These are phyloP conservation scores for Gossypium armourianum DNA, from an alignment of 441 rosid genomes.

Conservation along the genomic window DNA sequence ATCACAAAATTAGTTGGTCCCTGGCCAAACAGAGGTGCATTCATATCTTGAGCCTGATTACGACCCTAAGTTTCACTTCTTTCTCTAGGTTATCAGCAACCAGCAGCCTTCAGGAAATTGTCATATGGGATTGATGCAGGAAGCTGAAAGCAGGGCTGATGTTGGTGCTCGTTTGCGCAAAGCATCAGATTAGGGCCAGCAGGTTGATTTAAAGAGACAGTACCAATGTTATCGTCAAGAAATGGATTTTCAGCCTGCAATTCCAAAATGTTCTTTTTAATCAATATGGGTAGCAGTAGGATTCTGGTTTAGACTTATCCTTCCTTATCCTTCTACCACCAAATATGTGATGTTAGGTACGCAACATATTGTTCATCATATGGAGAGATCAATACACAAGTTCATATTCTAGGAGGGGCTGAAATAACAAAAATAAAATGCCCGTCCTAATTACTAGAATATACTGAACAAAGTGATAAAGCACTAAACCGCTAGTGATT, in stretches of 20 bases:
- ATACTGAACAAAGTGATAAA: neutral
- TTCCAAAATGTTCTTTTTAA: neutral
- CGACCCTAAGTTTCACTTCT: neutral
- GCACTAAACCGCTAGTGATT: neutral
- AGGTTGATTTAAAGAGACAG: constrained; percentile 23
- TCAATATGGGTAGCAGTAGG: neutral
- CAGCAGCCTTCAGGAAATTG: constrained; percentile 62
- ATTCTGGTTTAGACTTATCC: neutral
- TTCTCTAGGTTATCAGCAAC: constrained; percentile 33
- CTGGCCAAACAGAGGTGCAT: neutral
- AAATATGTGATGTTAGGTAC: neutral
- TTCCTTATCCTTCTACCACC: neutral
- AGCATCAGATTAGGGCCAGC: constrained; percentile 22
- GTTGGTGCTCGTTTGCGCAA: constrained; percentile 46
- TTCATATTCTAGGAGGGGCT: neutral
- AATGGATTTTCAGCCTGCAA: constrained; percentile 53
- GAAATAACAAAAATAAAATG: neutral
- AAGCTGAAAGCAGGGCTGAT: constrained; percentile 43
- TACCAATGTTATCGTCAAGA: constrained; percentile 26
- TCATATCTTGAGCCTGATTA: neutral
- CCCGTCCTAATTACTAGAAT: neutral
- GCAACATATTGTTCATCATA: neutral
- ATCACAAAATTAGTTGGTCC: neutral
- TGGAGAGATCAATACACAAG: neutral
- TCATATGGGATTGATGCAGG: constrained; percentile 68